Percentiles rank a stretch among this genome's conserved stretches.
Evolutionary conservation across 345 rosid species (phyloP).

Genomic region (Leavenworthia alabamica): DNA sequence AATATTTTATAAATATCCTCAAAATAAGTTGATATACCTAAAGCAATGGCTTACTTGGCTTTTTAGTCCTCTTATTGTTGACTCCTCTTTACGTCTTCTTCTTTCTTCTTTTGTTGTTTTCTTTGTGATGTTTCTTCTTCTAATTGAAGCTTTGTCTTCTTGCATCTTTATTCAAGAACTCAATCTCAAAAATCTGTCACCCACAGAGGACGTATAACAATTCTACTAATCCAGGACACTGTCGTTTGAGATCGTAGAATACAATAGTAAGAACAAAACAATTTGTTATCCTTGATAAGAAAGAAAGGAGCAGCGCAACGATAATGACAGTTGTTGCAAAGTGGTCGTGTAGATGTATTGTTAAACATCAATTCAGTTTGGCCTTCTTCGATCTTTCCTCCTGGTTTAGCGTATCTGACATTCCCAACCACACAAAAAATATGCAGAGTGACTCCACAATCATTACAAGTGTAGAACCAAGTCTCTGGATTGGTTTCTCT

Average conservation of each 20-base stretch:
- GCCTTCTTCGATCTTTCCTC: not conserved
- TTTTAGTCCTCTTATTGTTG: no score
- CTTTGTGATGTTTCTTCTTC: no score
- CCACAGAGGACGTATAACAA: no score
- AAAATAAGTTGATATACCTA: no score
- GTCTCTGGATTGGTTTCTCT: not conserved
- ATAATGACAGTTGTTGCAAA: not conserved
- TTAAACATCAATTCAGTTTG: not conserved
- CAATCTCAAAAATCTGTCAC: no score
- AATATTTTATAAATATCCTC: no score
- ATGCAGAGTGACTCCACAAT: not conserved
- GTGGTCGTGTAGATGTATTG: not conserved
- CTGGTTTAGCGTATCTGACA: not conserved
- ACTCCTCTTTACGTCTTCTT: no score
- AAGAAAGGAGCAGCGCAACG: not conserved
- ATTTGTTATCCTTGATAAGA: not conserved
- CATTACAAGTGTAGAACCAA: conserved; percentile 2
- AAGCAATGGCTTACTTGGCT: no score
- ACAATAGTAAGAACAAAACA: not conserved
- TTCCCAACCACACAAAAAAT: not conserved
- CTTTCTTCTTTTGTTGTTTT: no score
- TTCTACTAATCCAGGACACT: no score
- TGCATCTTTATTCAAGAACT: no score
- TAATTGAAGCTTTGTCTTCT: no score
- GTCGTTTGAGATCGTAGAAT: not conserved